Conservation (phyloP, 441 rosid species). For the Aquilaria agallochum region DNA sequence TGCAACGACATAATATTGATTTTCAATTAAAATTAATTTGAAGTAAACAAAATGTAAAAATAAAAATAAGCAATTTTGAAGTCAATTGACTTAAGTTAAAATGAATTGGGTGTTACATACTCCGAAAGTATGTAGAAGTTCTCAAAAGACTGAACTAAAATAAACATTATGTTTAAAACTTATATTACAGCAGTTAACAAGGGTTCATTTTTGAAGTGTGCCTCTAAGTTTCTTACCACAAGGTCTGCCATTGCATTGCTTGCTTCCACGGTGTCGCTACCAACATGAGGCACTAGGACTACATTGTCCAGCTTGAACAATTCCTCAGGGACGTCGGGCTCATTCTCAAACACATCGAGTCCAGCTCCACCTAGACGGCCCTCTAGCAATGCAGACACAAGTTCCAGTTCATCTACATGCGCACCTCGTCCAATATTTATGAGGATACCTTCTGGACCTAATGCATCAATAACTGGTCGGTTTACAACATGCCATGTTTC, state of each 20-base stretch:
- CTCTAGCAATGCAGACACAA: constrained; percentile 60
- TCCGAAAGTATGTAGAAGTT: no score
- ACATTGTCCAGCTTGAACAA: constrained; percentile 55
- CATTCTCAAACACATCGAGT: constrained; percentile 67
- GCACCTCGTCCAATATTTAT: constrained; percentile 69
- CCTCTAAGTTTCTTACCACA: constrained; percentile 60
- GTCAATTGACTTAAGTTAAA: no score
- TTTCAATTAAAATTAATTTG: no score
- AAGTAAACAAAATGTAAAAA: no score
- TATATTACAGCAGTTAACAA: constrained; percentile 51
- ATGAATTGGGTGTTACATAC: no score
- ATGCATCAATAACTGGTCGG: constrained; percentile 48
- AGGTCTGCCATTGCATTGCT: constrained; percentile 68
- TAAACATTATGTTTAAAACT: constrained; percentile 7
- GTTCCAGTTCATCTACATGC: constrained; percentile 63
- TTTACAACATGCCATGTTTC: constrained; percentile 53
- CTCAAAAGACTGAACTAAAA: no score
- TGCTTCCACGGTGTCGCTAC: constrained; percentile 54
- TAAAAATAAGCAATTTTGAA: no score
- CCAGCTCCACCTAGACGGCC: constrained; percentile 73
- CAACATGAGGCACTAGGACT: constrained; percentile 61
- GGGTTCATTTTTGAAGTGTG: constrained; percentile 46
- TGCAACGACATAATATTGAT: no score
- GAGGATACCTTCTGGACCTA: constrained; percentile 63
- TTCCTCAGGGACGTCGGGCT: constrained; percentile 56